Evolutionary conservation across 495 filamentous ascomycete species (phyloP).

Genomic region (Cercophora scortea): DNA sequence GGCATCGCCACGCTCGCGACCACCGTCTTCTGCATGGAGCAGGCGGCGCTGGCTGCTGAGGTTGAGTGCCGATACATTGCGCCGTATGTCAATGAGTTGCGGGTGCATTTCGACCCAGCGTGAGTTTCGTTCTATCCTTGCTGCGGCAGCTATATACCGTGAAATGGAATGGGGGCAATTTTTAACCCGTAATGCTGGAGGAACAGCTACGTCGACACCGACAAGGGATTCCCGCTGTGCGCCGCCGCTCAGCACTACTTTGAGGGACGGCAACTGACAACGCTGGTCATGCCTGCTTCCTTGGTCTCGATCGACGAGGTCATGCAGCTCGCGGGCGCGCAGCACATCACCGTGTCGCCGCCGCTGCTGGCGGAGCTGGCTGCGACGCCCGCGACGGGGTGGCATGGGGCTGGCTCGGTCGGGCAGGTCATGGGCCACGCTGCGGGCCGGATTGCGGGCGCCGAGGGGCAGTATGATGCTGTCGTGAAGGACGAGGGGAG

Average conservation of each 20-base stretch:
- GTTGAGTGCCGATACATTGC: slow-evolving; percentile 53
- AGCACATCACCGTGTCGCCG: slow-evolving; percentile 52
- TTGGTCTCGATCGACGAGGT: slow-evolving; percentile 50
- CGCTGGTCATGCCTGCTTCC: slow-evolving; percentile 49
- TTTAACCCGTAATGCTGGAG: too few species aligned
- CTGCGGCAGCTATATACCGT: neutral
- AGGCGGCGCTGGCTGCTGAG: slow-evolving; percentile 49
- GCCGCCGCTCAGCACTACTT: slow-evolving; percentile 48
- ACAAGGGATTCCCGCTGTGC: slow-evolving; percentile 43
- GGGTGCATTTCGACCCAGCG: slow-evolving; percentile 50
- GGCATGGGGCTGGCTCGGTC: slow-evolving; percentile 16
- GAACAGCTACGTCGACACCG: slow-evolving; percentile 34
- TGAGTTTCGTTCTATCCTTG: slow-evolving; percentile 20
- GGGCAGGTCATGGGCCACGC: slow-evolving; percentile 30
- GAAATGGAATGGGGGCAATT: too few species aligned
- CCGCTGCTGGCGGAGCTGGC: slow-evolving; percentile 40
- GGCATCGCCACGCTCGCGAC: slow-evolving; percentile 53
- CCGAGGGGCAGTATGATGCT: slow-evolving; percentile 3
- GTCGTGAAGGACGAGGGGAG: slow-evolving; percentile 32
- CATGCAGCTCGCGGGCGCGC: slow-evolving; percentile 47
- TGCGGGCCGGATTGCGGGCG: neutral
- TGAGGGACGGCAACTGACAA: slow-evolving; percentile 33
- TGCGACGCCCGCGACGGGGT: slow-evolving; percentile 22
- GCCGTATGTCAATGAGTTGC: slow-evolving; percentile 58
- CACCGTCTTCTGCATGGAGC: slow-evolving; percentile 51